Conservation (phyloP, 2,329 filamentous ascomycete genomes). For the Trichophyton schoenleinii region DNA sequence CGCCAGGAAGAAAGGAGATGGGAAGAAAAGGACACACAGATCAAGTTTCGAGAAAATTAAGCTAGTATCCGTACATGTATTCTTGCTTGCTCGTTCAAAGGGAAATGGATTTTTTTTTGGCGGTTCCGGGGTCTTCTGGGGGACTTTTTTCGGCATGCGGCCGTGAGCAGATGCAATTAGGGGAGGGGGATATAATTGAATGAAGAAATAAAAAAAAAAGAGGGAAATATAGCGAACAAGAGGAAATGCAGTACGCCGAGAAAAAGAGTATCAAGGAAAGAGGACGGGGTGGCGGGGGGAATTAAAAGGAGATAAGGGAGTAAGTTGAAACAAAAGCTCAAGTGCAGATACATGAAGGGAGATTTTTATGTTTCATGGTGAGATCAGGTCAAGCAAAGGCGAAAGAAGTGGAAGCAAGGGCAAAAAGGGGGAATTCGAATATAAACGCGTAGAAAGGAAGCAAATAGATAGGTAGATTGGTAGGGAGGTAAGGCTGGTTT, state of each 20-base stretch:
- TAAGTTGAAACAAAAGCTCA: background rate
- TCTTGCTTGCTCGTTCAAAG: background rate
- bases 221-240: background rate
- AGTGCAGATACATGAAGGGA: background rate
- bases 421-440: too few relatives aligned
- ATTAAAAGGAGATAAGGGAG: background rate
- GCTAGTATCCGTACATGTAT: background rate
- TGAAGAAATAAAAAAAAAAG: background rate
- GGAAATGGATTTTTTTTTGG: background rate
- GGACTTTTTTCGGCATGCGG: too few relatives aligned
- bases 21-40: constrained; percentile 2
- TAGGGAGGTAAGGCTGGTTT: background rate
- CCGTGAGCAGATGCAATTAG: background rate
- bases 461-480: background rate
- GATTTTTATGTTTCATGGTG: background rate
- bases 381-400: background rate
- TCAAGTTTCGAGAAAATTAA: background rate
- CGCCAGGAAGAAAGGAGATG: constrained; percentile 8
- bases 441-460: background rate
- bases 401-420: too few relatives aligned
- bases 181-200: background rate
- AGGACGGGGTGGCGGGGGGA: background rate
- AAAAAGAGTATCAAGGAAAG: background rate
- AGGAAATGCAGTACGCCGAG: background rate
- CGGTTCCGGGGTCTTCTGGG: background rate